A percentile compares a stretch with the other conserved stretches of the same genome.
phyloP scores from a whole-genome alignment of 495 filamentous ascomycete genomes.

The Venustampulla echinocandica region DNA sequence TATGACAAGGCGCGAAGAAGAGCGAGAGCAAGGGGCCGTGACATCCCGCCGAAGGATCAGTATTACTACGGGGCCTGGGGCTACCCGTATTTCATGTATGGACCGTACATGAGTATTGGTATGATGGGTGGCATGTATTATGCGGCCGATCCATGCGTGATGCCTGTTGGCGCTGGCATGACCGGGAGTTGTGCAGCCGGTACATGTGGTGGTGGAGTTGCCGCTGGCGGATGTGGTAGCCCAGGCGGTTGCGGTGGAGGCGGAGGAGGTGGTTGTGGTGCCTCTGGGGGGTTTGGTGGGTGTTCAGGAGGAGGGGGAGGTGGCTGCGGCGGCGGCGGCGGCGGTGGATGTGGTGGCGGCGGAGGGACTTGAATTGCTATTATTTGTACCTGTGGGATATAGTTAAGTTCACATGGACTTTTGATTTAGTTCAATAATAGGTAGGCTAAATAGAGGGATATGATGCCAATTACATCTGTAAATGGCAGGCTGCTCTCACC shows the following conservation, averaged over 20 bases:
- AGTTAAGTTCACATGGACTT: too few relatives aligned
- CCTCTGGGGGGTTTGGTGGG: slow-evolving; percentile 26
- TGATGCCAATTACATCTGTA: too few relatives aligned
- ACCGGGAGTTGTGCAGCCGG: slow-evolving; percentile 35
- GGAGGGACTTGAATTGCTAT: too few relatives aligned
- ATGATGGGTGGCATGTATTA: slow-evolving; percentile 34
- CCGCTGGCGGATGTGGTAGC: slow-evolving; percentile 38
- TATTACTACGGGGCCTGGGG: slow-evolving; percentile 46
- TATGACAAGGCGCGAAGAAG: slow-evolving; percentile 56
- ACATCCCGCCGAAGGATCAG: slow-evolving; percentile 38
- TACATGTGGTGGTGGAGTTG: slow-evolving; percentile 32
- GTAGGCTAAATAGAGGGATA: too few relatives aligned
- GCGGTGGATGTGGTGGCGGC: too few relatives aligned
- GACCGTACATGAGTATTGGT: slow-evolving; percentile 28
- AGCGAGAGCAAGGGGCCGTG: slow-evolving; percentile 49
- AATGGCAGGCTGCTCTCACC: too few relatives aligned
- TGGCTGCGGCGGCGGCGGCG: slow-evolving; percentile 15
- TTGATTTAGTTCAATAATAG: too few relatives aligned
- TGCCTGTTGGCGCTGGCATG: slow-evolving; percentile 41
- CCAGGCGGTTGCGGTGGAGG: slow-evolving; percentile 35
- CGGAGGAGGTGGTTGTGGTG: slow-evolving; percentile 28
- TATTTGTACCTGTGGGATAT: too few relatives aligned
- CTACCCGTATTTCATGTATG: slow-evolving; percentile 37
- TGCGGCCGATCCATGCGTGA: slow-evolving; percentile 41
- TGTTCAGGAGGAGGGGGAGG: slow-evolving; percentile 32